phyloP scores from a whole-genome alignment of 2,329 filamentous ascomycete species.

The Didymella pinodella region DNA sequence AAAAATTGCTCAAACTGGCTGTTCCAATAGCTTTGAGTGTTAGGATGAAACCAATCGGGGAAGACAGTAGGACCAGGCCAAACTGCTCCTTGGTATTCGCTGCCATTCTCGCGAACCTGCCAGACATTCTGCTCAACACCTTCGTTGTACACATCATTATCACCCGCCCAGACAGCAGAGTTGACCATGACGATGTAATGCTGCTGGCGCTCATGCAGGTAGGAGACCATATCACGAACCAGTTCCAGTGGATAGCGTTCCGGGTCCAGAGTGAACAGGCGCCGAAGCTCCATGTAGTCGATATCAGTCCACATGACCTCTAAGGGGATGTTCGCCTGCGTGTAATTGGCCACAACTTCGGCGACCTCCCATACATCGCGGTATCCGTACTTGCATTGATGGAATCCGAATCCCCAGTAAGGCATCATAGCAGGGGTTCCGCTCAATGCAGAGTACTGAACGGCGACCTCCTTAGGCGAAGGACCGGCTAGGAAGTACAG shows the following conservation, averaged over 20 bases:
- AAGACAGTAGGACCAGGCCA: constrained; percentile 79
- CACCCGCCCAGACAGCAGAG: constrained; percentile 62
- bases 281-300: constrained; percentile 70
- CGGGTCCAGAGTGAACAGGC: constrained; percentile 71
- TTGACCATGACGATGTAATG: constrained; percentile 83
- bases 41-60: constrained; percentile 77
- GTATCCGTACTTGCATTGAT: constrained; percentile 60
- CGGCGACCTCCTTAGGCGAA: constrained; percentile 55
- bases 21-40: constrained; percentile 72
- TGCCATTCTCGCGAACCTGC: constrained; percentile 62
- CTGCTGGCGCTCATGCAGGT: constrained; percentile 71
- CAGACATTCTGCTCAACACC: constrained; percentile 66
- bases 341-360: constrained; percentile 72
- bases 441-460: constrained; percentile 58
- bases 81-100: constrained; percentile 69
- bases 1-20: constrained; percentile 74
- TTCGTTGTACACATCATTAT: constrained; percentile 66
- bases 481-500: constrained; percentile 62
- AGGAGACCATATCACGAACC: constrained; percentile 70
- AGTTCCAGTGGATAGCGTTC: constrained; percentile 67
- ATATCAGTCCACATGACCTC: constrained; percentile 76
- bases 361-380: constrained; percentile 68
- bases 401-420: constrained; percentile 63
- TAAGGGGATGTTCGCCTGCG: constrained; percentile 66
- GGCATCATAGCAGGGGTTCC: constrained; percentile 58